phyloP scores from a whole-genome alignment of 805 yeast species.

The Candida loeiensis region DNA sequence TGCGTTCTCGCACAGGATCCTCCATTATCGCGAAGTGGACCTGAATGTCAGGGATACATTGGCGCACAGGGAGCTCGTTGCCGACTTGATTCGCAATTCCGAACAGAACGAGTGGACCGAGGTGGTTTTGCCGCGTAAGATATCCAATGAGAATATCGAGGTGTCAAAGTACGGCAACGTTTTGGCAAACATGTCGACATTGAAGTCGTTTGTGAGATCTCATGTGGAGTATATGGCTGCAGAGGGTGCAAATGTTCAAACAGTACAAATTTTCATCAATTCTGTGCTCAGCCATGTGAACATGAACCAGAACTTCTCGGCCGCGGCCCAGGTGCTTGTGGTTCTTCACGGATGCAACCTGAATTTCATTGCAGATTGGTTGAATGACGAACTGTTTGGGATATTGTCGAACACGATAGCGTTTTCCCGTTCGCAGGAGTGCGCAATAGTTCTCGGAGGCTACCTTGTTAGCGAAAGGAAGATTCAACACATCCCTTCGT shows the following conservation, averaged over 20 bases:
- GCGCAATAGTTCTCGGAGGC: slow-evolving; percentile 22
- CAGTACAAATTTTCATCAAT: slow-evolving; percentile 28
- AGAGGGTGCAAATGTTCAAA: slow-evolving; percentile 7
- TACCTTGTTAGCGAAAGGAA: slow-evolving; percentile 12
- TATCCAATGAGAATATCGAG: slow-evolving; percentile 23
- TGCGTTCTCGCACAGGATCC: slow-evolving; percentile 28
- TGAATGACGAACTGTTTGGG: slow-evolving; percentile 28
- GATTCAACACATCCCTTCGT: slow-evolving; percentile 8
- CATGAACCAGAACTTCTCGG: slow-evolving; percentile 34
- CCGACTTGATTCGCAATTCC: slow-evolving; percentile 11
- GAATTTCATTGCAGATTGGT: slow-evolving; percentile 19
- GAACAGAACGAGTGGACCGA: slow-evolving; percentile 13
- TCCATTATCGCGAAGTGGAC: slow-evolving; percentile 24
- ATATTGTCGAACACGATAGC: slow-evolving; percentile 28
- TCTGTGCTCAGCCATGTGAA: slow-evolving; percentile 35
- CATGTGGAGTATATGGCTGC: slow-evolving; percentile 22
- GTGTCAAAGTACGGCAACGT: slow-evolving; percentile 29
- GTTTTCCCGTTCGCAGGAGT: slow-evolving; percentile 24
- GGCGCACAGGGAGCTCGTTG: slow-evolving; percentile 9
- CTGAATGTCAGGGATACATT: slow-evolving; percentile 17
- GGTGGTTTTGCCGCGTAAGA: slow-evolving; percentile 18
- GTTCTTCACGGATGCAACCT: slow-evolving; percentile 17
- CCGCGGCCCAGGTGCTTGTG: slow-evolving; percentile 20
- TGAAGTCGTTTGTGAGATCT: slow-evolving; percentile 20
- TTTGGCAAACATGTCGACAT: slow-evolving; percentile 25